Percentiles rank a stretch among this genome's conserved stretches.
Evolutionary conservation across 106 monocot species (phyloP).

Genomic region (Dendrobium huoshanense): DNA sequence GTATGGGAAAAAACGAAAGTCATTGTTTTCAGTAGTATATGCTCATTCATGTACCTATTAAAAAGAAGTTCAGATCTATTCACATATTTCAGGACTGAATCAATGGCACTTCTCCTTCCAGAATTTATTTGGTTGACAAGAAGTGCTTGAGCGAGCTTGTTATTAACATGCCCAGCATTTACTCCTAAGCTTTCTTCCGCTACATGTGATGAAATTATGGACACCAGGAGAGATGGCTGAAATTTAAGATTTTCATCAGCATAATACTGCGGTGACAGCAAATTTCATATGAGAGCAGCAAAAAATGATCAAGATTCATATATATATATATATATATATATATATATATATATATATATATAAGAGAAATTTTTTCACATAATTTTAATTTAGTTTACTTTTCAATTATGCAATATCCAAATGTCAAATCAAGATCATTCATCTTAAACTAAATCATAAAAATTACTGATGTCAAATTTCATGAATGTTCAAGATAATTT

Average conservation of each 20-base stretch:
- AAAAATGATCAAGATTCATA: not conserved
- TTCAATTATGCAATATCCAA: too few relatives aligned
- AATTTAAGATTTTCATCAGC: conserved; percentile 2
- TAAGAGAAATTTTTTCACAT: too few relatives aligned
- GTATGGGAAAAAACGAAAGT: not conserved
- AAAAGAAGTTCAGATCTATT: conserved; percentile 30
- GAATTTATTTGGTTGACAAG: conserved; percentile 2
- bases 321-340: not conserved
- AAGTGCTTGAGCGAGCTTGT: conserved; percentile 4
- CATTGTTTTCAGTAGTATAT: not conserved
- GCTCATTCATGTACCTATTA: conserved; percentile 27
- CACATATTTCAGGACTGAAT: conserved; percentile 37
- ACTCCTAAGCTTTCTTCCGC: conserved; percentile 16
- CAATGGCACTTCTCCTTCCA: conserved; percentile 14
- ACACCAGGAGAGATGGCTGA: conserved; percentile 71
- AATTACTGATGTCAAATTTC: too few relatives aligned
- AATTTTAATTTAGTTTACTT: too few relatives aligned
- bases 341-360: not conserved
- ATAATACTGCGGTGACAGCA: not conserved
- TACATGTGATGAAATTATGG: conserved; percentile 23
- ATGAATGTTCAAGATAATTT: too few relatives aligned
- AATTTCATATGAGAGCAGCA: not conserved
- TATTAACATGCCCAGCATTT: conserved; percentile 5
- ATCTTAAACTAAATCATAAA: too few relatives aligned
- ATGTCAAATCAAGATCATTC: too few relatives aligned